Conservation (phyloP, 169 alveolate species). For the Theileria annulata region DNA sequence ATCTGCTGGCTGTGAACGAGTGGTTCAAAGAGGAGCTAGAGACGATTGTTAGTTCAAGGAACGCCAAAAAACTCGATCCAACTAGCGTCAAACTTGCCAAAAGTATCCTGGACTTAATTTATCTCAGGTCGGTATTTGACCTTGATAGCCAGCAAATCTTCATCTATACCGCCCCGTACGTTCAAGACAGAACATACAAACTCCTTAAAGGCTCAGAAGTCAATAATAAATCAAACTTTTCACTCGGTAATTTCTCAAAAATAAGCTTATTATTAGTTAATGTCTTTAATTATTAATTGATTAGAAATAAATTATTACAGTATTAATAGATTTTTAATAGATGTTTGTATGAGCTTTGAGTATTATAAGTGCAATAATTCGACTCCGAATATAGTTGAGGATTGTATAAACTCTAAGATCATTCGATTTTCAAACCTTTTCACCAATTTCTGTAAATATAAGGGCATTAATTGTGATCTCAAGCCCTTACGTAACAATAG, state of each 20-base stretch:
- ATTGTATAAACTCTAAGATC: slow-evolving; percentile 54
- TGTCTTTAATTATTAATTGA: too few relatives aligned
- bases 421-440: slow-evolving; percentile 55
- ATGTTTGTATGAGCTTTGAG: slow-evolving; percentile 21
- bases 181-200: slow-evolving; percentile 18
- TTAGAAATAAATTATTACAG: background rate
- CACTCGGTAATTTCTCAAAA: slow-evolving; percentile 24
- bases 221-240: slow-evolving; percentile 31
- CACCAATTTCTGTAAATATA: slow-evolving; percentile 42
- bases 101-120: slow-evolving; percentile 31
- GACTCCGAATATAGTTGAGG: slow-evolving; percentile 33
- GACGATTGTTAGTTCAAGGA: background rate
- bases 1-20: slow-evolving; percentile 42
- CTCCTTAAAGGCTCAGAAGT: slow-evolving; percentile 43
- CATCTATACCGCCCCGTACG: slow-evolving; percentile 43
- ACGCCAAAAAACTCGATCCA: slow-evolving; percentile 1
- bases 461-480: slow-evolving; percentile 50
- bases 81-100: slow-evolving; percentile 23
- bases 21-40: slow-evolving; percentile 63
- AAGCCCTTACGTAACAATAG: slow-evolving; percentile 56
- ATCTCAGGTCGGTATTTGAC: slow-evolving; percentile 26
- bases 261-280: background rate
- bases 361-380: slow-evolving; percentile 57
- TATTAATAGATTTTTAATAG: background rate
- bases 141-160: slow-evolving; percentile 36